Evolutionary conservation across 768 basidiomycete species (phyloP), one percentile per base, ranked within the genome.

Genomic region (Hortiboletus campestris): DNA sequence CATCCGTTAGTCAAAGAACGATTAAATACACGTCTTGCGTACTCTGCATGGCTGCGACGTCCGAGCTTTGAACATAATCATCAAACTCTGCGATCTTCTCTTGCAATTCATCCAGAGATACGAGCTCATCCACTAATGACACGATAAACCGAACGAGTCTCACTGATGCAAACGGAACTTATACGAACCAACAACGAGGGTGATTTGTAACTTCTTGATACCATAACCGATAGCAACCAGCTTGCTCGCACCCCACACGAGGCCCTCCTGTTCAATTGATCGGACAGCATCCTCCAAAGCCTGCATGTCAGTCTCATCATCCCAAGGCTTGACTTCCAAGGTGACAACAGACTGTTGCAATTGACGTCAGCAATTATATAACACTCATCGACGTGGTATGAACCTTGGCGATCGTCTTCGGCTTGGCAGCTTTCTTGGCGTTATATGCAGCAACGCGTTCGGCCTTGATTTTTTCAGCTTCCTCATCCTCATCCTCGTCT

Each of bases 291-390:
- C 73, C 75, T 98, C 96, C 64, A 98, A 80, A 48, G 78, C 89
- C 42, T 69, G 81, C 95, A 99, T 95, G 75, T 98, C 93, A 48
- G 97, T 99, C 79, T 97, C 94, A 70, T 98, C 96, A 72, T 98
- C 96, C 96, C 94, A 97, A 39, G 96, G 95, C 77, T 99, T 99
- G 59, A 99, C 94, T 63, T 98, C 96, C 64, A 98, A 77, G 45
- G 96, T 99, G 48, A 99, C 97, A 58, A 99, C 86, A 63, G 97
- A 98, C 94, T 98, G 73, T 56, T 16, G n/a, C n/a, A 16, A 35
- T 54, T 46, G 12, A 53, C 55, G 58, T 55, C n/a, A 59, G 62
- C 25, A 43, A 42, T 43, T 53, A 53, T 56, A 43, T 22, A 44
- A 44, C 19, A 53, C 28, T 45, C 49, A 55, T 39, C 38, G 20